Base-by-base conservation (phyloP, 1,139 yeast species). In the Candida sp. region DNA sequence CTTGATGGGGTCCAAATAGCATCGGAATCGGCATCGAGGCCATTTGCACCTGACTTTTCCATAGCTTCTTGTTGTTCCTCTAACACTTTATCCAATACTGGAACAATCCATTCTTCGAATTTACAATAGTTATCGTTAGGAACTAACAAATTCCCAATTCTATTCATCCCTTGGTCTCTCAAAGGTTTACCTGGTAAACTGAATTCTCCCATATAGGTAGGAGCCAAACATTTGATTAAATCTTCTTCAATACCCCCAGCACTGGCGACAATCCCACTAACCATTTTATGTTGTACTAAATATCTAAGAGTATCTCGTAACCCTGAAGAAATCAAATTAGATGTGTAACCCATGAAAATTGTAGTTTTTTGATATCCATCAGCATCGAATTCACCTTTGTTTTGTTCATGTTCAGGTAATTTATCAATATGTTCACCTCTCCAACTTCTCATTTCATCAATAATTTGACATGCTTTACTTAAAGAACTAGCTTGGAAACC, bases 181-280 rank as follows among this genome's bases (percentile, higher is more conserved):
- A 93, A 77, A 33, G 79, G 75, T 47, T 83, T 75, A 48, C 99
- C 99, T 15, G 84, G 82, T 51, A 91, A 75, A 39, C 84, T 63
- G 63, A 90, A 93, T 39, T 90, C 97, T 42, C 99, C 97, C 75
- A 93, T 73, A 58, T 84, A 91, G 3, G 99, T 93, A 44, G 97
- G 96, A 1, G 98, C 99, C 49, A 93, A 75, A 60, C 96, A 90
- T 64, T 93, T 93, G 70, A 93, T 93, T 45, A 95, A 71, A 68
- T 93, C 99, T 67, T 93, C 99, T 66, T 93, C 99, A 50, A 93
- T 82, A 52, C 99, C 99, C 52, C 99, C 99, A 21, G 97, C 99
- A 49, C 91, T 79, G 8, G 99, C 87, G 41, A 95, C 99, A 56
- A 93, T 81, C 19, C 96, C 98, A 55, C 91, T 86, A 39, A 93